These are phyloP conservation scores for Acaromyces ingoldii DNA, from an alignment of 1,284 basidiomycete genomes.

Conservation along the genomic window DNA sequence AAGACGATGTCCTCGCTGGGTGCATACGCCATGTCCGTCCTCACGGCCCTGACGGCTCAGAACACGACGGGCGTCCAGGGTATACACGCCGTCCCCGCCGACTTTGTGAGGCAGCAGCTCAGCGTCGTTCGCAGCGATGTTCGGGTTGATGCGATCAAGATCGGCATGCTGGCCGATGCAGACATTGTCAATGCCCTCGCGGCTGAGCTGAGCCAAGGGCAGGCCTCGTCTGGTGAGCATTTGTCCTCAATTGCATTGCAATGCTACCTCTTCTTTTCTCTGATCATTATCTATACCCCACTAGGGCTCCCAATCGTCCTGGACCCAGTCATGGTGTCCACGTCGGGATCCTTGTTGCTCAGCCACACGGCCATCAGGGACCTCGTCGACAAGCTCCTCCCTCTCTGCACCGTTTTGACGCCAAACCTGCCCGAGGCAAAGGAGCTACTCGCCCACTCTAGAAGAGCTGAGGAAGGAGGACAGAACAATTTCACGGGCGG, in stretches of 20 bases:
- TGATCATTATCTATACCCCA: too few relatives aligned
- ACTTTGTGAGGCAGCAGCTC: slow-evolving; percentile 59
- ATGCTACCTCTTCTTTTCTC: not conserved
- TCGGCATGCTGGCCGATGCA: slow-evolving; percentile 71
- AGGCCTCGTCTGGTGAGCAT: not conserved
- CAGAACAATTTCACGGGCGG: not conserved
- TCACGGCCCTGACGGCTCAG: slow-evolving; percentile 86
- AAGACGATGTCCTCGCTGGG: slow-evolving; percentile 68
- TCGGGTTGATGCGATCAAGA: slow-evolving; percentile 72
- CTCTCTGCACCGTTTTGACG: slow-evolving; percentile 70
- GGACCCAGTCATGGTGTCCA: slow-evolving; percentile 82
- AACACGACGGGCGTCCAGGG: slow-evolving; percentile 78
- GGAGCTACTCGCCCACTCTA: slow-evolving; percentile 58
- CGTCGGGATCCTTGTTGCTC: slow-evolving; percentile 78
- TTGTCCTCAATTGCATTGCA: not conserved
- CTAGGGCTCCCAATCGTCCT: slow-evolving; percentile 31
- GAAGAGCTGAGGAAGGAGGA: slow-evolving; percentile 11
- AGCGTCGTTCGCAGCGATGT: slow-evolving; percentile 71
- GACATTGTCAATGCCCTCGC: slow-evolving; percentile 53
- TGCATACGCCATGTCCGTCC: slow-evolving; percentile 78
- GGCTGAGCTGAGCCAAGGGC: slow-evolving; percentile 5
- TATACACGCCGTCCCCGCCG: slow-evolving; percentile 46
- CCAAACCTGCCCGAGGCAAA: slow-evolving; percentile 79
- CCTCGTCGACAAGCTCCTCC: slow-evolving; percentile 65
- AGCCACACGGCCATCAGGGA: slow-evolving; percentile 63